Evolutionary conservation across 2,329 filamentous ascomycete genomes (phyloP).

Genomic region (Samsoniella hepiali): DNA sequence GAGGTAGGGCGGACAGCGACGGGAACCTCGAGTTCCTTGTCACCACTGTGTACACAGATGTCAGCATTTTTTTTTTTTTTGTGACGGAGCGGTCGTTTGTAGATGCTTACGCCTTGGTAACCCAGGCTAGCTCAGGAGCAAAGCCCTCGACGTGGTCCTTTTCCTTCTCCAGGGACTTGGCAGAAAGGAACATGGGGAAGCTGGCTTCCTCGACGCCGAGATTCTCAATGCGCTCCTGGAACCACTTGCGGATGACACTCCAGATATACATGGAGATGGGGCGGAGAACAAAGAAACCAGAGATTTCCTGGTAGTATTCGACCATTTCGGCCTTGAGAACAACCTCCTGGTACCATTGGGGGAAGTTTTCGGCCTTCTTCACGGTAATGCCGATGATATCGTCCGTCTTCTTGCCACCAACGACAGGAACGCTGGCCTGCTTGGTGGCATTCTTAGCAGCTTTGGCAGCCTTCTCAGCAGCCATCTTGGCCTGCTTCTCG

Average conservation of each 20-base stretch:
- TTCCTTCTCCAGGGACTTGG: constrained; percentile 81
- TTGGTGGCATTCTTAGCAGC: constrained; percentile 52
- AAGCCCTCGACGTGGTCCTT: constrained; percentile 99
- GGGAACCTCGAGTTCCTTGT: constrained; percentile 83
- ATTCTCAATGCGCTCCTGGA: constrained; percentile 73
- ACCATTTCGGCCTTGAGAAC: constrained; percentile 96
- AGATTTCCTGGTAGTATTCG: constrained; percentile 91
- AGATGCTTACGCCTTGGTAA: constrained; percentile 68
- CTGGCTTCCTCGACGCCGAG: constrained; percentile 94
- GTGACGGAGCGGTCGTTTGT: background rate
- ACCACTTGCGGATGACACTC: constrained; percentile 64
- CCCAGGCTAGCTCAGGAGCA: constrained; percentile 87
- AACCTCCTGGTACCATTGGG: constrained; percentile 96
- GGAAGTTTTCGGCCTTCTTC: constrained; percentile 80
- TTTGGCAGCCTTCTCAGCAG: constrained; percentile 60
- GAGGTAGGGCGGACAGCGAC: constrained; percentile 67
- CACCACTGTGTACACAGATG: constrained; percentile 56
- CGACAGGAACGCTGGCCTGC: constrained; percentile 42
- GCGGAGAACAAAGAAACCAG: constrained; percentile 94
- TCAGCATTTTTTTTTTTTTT: constrained; percentile 1
- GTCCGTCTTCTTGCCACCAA: constrained; percentile 58
- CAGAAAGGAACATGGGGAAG: constrained; percentile 93
- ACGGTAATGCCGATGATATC: constrained; percentile 86
- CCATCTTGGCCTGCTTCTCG: constrained; percentile 60
- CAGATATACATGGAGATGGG: constrained; percentile 65